Base-by-base conservation (phyloP, 768 basidiomycete genomes). In the Podaxis pistillaris region DNA sequence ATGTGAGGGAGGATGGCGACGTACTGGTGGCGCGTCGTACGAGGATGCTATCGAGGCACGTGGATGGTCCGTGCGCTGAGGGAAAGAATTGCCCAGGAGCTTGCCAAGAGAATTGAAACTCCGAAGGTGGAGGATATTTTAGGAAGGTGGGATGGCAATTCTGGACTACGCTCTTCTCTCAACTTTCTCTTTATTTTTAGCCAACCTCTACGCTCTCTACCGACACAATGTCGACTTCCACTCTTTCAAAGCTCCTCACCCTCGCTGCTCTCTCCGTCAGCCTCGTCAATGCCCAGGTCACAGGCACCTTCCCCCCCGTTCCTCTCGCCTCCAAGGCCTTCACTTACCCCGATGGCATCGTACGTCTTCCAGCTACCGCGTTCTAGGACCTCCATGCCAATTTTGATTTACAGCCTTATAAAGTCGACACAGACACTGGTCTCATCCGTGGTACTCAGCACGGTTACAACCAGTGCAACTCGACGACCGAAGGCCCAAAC, bases 391-490 rank as follows among this genome's bases (percentile, higher is more conserved):
- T 54, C 30, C 51, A 22, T 15, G 41, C 38, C 12, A 37, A 41
- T 63, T 26, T 38, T 8, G 15, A 44, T 63, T 62, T 41, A 37
- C 64, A 79, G 76, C 76, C 76, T 9, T 73, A 75, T 62, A 69
- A 75, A 66, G 78, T 76, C 61, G 77, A 79, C 54, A 74, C 72
- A 17, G 76, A 79, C 65, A 52, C 46, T 26, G 68, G 67, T 33
- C 69, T 78, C 12, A 70, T 76, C 47, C 74, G 78, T 63, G 78
- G 78, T 12, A 61, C 75, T 11, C 90, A 91, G 70, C 70, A 67
- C 36, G 90, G 90, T 15, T 89, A 85, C 79, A 89, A 89, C 72
- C 66, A 74, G 15, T 90, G 88, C 72, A 91, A 90, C 72, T 81
- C 84, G 0, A 86, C 86, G 19, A 90, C 89, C 1, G 76, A 87